Conservation (phyloP, 2,329 filamentous ascomycete genomes). For the Cladobotryum protrusum region DNA sequence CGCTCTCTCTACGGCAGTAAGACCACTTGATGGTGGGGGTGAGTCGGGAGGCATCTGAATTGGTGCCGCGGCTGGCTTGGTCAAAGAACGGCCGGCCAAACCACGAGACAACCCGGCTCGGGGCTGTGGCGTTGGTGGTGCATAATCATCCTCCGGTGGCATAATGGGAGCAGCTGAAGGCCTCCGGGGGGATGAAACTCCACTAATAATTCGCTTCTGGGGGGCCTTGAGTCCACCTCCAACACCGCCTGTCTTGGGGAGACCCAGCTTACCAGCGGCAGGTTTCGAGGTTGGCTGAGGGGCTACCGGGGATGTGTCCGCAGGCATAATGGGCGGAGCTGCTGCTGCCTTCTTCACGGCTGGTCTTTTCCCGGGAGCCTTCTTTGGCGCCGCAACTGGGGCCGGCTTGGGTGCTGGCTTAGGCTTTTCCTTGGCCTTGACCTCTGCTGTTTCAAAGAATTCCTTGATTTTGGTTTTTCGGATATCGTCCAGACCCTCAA, state of each 20-base stretch:
- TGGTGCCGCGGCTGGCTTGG: slow-evolving; percentile 59
- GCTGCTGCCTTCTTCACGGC: slow-evolving; percentile 40
- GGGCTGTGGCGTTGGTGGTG: slow-evolving; percentile 52
- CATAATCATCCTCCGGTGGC: slow-evolving; percentile 51
- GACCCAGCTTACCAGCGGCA: slow-evolving; percentile 45
- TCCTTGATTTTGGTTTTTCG: slow-evolving; percentile 95
- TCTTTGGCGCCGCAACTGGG: slow-evolving; percentile 41
- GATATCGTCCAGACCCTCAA: slow-evolving; percentile 92
- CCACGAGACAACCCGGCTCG: slow-evolving; percentile 68
- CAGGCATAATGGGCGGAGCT: slow-evolving; percentile 26
- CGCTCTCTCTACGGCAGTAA: slow-evolving; percentile 77
- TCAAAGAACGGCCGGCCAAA: slow-evolving; percentile 77
- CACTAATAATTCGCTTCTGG: slow-evolving; percentile 47
- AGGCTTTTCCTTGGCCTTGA: slow-evolving; percentile 59
- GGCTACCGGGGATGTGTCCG: slow-evolving; percentile 36
- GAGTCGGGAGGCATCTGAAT: slow-evolving; percentile 47
- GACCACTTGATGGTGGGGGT: slow-evolving; percentile 55
- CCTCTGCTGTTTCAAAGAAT: slow-evolving; percentile 61
- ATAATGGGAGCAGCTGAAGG: slow-evolving; percentile 42
- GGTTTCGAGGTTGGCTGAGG: slow-evolving; percentile 52
- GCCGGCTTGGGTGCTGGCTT: slow-evolving; percentile 63
- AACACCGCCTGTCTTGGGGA: slow-evolving; percentile 46
- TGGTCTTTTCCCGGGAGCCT: slow-evolving; percentile 36
- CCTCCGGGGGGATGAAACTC: slow-evolving; percentile 48
- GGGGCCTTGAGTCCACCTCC: slow-evolving; percentile 53